A percentile compares a stretch with the other conserved stretches of the same genome.
phyloP scores from a whole-genome alignment of 2,329 filamentous ascomycete species.

The Berkeleyomyces rouxiae region DNA sequence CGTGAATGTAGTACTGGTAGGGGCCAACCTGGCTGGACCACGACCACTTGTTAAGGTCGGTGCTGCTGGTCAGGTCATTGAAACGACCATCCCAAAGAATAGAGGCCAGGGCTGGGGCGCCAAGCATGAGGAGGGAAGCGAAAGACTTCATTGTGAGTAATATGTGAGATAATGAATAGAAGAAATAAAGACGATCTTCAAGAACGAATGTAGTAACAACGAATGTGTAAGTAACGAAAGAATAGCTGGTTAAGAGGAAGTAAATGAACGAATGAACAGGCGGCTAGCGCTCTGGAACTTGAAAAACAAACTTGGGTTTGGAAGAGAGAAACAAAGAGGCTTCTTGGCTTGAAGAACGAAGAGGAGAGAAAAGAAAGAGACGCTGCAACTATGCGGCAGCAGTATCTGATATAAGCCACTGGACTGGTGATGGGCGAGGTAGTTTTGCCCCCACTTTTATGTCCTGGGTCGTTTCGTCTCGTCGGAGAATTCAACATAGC shows the following conservation, averaged over 20 bases:
- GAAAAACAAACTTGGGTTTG: slow-evolving; percentile 5
- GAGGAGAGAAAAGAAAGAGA: neutral
- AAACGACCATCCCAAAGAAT: slow-evolving; percentile 50
- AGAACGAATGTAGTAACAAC: slow-evolving; percentile 6
- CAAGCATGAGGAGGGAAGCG: slow-evolving; percentile 3
- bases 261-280: slow-evolving; percentile 12
- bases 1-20: slow-evolving; percentile 67
- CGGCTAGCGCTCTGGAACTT: slow-evolving; percentile 11
- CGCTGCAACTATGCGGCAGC: neutral
- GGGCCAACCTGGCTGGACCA: slow-evolving; percentile 52
- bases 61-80: slow-evolving; percentile 37
- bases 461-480: neutral
- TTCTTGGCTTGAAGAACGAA: neutral
- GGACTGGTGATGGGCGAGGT: neutral
- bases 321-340: neutral
- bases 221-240: neutral
- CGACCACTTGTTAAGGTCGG: slow-evolving; percentile 44
- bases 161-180: slow-evolving; percentile 7
- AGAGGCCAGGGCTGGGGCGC: slow-evolving; percentile 12
- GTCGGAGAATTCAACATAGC: slow-evolving; percentile 3
- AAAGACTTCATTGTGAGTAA: slow-evolving; percentile 14
- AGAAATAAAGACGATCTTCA: slow-evolving; percentile 11
- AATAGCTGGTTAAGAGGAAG: neutral
- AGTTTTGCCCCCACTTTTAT: neutral
- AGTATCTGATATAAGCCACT: neutral